Percentiles rank a stretch among this genome's conserved stretches.
Evolutionary conservation across 1,139 yeast species (phyloP).

Genomic region (Barnettozyma hawaiiensis): DNA sequence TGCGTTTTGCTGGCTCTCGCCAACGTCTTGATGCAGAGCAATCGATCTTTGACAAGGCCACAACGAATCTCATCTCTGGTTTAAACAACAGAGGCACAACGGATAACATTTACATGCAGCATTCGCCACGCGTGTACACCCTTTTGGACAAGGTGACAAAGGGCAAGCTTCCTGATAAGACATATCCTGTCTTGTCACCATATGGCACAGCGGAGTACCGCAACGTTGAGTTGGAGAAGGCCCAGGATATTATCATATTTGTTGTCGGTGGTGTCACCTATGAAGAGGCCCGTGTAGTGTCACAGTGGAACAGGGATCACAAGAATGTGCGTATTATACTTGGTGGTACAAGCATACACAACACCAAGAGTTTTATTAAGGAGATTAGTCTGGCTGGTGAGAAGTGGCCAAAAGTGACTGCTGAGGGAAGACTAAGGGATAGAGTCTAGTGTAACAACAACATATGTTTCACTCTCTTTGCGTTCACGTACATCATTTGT

Average conservation of each 20-base stretch:
- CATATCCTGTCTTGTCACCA: slow-evolving; percentile 46
- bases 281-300: slow-evolving; percentile 82
- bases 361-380: slow-evolving; percentile 50
- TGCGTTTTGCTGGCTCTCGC: slow-evolving; percentile 36
- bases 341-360: slow-evolving; percentile 73
- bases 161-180: slow-evolving; percentile 43
- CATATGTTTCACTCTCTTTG: too few species aligned
- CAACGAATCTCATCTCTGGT: slow-evolving; percentile 30
- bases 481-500: not conserved
- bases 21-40: slow-evolving; percentile 37
- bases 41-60: slow-evolving; percentile 35
- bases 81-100: slow-evolving; percentile 25
- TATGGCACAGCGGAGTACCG: slow-evolving; percentile 28
- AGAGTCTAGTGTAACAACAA: slow-evolving; percentile 14
- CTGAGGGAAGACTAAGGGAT: slow-evolving; percentile 20
- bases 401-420: slow-evolving; percentile 23
- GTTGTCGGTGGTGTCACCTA: slow-evolving; percentile 88
- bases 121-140: slow-evolving; percentile 65
- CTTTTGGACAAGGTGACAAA: slow-evolving; percentile 44
- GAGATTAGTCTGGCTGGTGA: slow-evolving; percentile 27
- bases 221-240: slow-evolving; percentile 32
- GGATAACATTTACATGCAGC: slow-evolving; percentile 63
- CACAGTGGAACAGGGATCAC: slow-evolving; percentile 54
- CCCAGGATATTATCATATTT: slow-evolving; percentile 77
- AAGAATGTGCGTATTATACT: slow-evolving; percentile 52